Evolutionary conservation across 768 basidiomycete species (phyloP).

Genomic region (Lanmaoa pseudosensibilis): DNA sequence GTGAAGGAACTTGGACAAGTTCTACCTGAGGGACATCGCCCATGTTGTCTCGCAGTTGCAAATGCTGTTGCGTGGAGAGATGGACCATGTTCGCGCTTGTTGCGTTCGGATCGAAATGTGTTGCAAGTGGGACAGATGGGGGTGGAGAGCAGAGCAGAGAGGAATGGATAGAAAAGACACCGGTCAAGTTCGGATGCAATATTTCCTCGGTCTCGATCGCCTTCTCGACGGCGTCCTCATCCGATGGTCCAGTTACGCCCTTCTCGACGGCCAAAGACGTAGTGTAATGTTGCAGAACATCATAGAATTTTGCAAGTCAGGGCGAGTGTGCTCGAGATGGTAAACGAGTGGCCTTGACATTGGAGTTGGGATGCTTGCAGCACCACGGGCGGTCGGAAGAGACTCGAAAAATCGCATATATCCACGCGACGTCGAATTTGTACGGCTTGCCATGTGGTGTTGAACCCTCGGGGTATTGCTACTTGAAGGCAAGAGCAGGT

Average conservation of each 20-base stretch:
- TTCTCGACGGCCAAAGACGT: background rate
- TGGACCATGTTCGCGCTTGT: background rate
- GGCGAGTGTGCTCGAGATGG: background rate
- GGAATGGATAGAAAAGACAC: conserved; percentile 14
- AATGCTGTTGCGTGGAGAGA: background rate
- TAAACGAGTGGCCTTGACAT: background rate
- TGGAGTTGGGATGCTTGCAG: background rate
- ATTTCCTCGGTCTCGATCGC: conserved; percentile 22
- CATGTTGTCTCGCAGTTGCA: background rate
- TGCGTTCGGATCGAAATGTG: background rate
- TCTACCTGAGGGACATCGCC: background rate
- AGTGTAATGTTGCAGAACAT: background rate
- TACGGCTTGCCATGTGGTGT: background rate
- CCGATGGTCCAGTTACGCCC: background rate
- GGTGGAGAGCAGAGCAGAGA: conserved; percentile 19
- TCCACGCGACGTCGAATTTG: conserved; percentile 1
- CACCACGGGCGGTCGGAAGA: background rate
- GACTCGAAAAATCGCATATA: conserved; percentile 10
- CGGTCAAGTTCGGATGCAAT: background rate
- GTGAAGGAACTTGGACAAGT: background rate
- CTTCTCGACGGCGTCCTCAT: conserved; percentile 5
- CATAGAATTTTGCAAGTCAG: background rate
- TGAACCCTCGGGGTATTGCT: background rate
- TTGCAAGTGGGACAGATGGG: background rate
- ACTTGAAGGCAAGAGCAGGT: conserved; percentile 7